These are phyloP conservation scores for Lobosporangium transversale DNA, from an alignment of 192 early-diverging fungal genomes.

Conservation along the genomic window DNA sequence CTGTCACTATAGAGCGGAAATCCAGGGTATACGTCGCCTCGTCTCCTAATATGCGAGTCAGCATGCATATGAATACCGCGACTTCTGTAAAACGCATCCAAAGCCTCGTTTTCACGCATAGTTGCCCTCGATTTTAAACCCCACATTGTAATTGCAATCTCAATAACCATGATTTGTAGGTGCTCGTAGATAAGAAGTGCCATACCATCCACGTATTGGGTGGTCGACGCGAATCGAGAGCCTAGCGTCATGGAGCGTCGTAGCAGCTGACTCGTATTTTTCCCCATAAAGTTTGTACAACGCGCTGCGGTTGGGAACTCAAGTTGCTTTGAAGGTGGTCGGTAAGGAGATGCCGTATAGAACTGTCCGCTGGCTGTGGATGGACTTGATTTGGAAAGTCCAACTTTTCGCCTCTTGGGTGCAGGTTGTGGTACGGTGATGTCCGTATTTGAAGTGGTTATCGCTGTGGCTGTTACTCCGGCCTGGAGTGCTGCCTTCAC, in stretches of 20 bases:
- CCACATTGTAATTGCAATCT: slow-evolving; percentile 50
- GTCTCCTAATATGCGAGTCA: slow-evolving; percentile 9
- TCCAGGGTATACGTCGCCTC: slow-evolving; percentile 18
- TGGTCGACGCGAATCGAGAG: slow-evolving; percentile 38
- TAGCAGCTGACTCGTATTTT: slow-evolving; percentile 45
- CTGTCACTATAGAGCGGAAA: slow-evolving; percentile 30
- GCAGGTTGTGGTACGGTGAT: background rate
- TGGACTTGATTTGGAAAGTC: slow-evolving; percentile 23
- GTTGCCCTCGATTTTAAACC: slow-evolving; percentile 29
- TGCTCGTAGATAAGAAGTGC: slow-evolving; percentile 56
- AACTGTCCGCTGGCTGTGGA: background rate
- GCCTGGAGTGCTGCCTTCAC: too few relatives aligned
- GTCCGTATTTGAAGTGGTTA: background rate
- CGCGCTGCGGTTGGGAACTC: slow-evolving; percentile 52
- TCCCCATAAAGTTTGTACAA: slow-evolving; percentile 42
- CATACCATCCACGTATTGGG: slow-evolving; percentile 55
- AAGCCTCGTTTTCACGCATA: slow-evolving; percentile 14
- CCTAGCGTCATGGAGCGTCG: slow-evolving; percentile 46
- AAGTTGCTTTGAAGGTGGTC: slow-evolving; percentile 31
- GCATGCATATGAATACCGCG: slow-evolving; percentile 35
- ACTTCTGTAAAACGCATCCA: slow-evolving; percentile 21
- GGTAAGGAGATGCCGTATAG: slow-evolving; percentile 4
- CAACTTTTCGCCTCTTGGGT: slow-evolving; percentile 30
- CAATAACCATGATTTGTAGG: slow-evolving; percentile 50
- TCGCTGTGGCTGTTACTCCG: background rate